These are phyloP conservation scores for Pichia heedii DNA, from an alignment of 805 yeast species.

Conservation along the genomic window DNA sequence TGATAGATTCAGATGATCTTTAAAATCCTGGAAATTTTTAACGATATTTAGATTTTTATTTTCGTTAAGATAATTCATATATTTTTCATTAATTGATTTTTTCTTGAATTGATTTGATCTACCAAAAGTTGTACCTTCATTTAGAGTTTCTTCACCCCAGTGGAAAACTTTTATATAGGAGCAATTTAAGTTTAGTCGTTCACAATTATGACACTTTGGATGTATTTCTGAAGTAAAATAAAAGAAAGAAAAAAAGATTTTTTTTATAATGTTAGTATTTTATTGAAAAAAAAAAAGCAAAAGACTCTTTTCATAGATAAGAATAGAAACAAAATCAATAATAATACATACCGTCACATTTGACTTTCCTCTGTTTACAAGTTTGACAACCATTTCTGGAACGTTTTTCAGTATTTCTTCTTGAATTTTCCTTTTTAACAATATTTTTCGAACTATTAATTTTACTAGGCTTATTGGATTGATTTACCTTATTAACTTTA, in stretches of 20 bases:
- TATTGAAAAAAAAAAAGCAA: not conserved
- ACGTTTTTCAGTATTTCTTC: not conserved
- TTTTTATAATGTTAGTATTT: not conserved
- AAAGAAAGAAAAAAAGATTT: no score
- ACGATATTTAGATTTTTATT: not conserved
- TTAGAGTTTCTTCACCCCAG: constrained; percentile 13
- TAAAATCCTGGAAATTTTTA: not conserved
- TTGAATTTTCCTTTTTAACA: not conserved
- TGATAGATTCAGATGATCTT: not conserved
- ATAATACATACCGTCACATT: constrained; percentile 2
- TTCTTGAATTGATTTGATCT: constrained; percentile 3
- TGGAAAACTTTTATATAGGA: constrained; percentile 11
- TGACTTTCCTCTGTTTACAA: constrained; percentile 1
- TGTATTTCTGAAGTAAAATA: not conserved
- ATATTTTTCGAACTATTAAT: no score
- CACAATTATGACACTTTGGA: constrained; percentile 18
- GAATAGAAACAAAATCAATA: no score
- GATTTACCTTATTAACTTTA: not conserved
- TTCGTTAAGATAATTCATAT: not conserved
- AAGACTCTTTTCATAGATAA: no score
- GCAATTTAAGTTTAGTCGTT: constrained; percentile 14
- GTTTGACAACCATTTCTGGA: constrained; percentile 4
- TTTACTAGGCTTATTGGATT: not conserved
- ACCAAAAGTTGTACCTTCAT: constrained; percentile 1
- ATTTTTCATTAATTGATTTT: not conserved